These are phyloP conservation scores for Setaria italica DNA, from an alignment of 202 grass and related monocot genomes.

Conservation along the genomic window DNA sequence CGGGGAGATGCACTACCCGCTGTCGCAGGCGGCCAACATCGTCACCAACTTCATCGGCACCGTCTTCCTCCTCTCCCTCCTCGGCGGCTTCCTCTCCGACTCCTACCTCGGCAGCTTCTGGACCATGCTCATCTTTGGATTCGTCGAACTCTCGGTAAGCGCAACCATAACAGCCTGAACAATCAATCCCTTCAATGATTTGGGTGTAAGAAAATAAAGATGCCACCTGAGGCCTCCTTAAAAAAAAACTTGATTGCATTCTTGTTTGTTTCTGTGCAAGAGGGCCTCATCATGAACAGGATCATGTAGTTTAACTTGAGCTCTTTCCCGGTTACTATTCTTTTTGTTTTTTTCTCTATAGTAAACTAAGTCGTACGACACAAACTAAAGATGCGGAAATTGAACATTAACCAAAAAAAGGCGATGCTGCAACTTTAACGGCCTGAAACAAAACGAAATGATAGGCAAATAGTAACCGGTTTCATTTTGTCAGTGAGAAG, in stretches of 20 bases:
- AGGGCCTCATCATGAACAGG: constrained; percentile 22
- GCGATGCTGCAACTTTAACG: constrained; percentile 31
- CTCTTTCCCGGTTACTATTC: not conserved
- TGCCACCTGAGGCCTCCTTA: not conserved
- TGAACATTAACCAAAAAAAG: constrained; percentile 12
- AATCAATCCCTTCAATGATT: not conserved
- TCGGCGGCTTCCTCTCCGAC: constrained; percentile 92
- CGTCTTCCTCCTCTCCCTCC: constrained; percentile 85
- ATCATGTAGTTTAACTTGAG: constrained; percentile 14
- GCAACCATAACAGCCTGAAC: not conserved
- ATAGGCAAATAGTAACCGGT: constrained; percentile 3
- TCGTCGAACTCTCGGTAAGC: constrained; percentile 91
- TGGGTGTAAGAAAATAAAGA: not conserved
- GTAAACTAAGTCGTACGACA: constrained; percentile 18
- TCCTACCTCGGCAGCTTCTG: constrained; percentile 96
- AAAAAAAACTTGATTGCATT: constrained; percentile 15
- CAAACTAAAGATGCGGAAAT: constrained; percentile 4
- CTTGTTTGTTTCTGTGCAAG: constrained; percentile 36
- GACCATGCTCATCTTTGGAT: constrained; percentile 96
- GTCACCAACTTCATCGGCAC: constrained; percentile 94
- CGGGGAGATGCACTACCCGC: constrained; percentile 89
- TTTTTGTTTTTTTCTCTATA: not conserved
- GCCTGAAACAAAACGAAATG: constrained; percentile 40
- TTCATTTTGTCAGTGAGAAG: not conserved
- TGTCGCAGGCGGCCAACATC: constrained; percentile 79